A percentile compares a stretch with the other conserved stretches of the same genome.
Conservation (phyloP, 371 early-diverging fungal genomes). For the Synchytrium microbalum region DNA sequence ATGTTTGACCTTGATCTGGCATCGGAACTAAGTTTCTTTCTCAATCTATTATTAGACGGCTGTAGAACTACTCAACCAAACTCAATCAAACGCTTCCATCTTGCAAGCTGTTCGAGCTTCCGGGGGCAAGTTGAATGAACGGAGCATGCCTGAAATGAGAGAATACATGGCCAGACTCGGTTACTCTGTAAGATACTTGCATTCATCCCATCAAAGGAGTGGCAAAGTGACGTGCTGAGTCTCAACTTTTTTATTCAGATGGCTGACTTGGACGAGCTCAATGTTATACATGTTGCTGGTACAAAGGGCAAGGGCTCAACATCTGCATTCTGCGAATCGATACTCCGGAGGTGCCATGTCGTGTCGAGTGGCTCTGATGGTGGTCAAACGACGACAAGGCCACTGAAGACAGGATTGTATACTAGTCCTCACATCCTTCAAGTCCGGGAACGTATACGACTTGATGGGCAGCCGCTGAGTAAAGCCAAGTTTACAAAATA, state of each 20-base stretch:
- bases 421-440: conserved; percentile 91
- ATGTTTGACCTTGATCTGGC: no score
- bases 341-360: neutral
- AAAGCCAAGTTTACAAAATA: conserved; percentile 72
- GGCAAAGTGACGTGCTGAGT: neutral
- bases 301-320: conserved; percentile 80
- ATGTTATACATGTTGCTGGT: conserved; percentile 68
- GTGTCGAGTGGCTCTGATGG: conserved; percentile 6
- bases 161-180: conserved; percentile 60
- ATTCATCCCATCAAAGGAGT: neutral
- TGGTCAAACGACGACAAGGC: neutral
- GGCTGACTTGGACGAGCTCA: conserved; percentile 23
- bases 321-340: conserved; percentile 46
- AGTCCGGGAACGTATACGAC: conserved; percentile 89
- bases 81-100: conserved; percentile 75
- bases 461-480: conserved; percentile 76
- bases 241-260: neutral
- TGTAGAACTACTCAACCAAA: conserved; percentile 61
- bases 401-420: conserved; percentile 52
- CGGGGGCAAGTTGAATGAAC: conserved; percentile 59
- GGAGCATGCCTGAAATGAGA: conserved; percentile 64
- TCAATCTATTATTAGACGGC: no score
- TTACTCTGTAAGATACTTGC: conserved; percentile 45
- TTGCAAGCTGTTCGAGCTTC: conserved; percentile 63
- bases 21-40: no score